Percentiles rank a stretch among this genome's conserved stretches.
Evolutionary conservation across 106 monocot genomes (phyloP).

Genomic region (Cymbidium sinense): DNA sequence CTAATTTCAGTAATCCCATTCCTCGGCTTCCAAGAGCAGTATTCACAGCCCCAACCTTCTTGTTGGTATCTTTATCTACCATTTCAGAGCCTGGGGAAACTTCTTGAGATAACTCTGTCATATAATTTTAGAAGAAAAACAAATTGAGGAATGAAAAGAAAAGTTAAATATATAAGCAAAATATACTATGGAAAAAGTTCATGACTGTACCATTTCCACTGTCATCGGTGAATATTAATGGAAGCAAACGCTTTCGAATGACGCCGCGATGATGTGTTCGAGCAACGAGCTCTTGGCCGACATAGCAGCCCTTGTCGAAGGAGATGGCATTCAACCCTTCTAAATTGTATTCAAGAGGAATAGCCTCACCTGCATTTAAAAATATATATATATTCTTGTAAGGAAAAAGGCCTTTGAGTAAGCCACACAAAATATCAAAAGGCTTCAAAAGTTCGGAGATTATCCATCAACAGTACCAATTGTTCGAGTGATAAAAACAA

Average conservation of each 20-base stretch:
- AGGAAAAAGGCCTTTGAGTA: neutral
- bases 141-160: neutral
- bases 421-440: neutral
- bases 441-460: neutral
- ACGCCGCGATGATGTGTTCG: slow-evolving; percentile 94
- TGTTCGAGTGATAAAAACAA: no score
- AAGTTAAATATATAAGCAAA: neutral
- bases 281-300: slow-evolving; percentile 92
- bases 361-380: slow-evolving; percentile 67
- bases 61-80: slow-evolving; percentile 40
- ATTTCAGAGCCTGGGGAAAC: slow-evolving; percentile 67
- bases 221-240: slow-evolving; percentile 49
- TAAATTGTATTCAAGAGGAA: slow-evolving; percentile 93
- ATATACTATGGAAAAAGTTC: neutral
- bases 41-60: slow-evolving; percentile 66
- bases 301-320: slow-evolving; percentile 95
- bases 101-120: slow-evolving; percentile 45
- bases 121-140: neutral
- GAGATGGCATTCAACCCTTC: slow-evolving; percentile 85
- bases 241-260: slow-evolving; percentile 88
- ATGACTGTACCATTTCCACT: slow-evolving; percentile 40
- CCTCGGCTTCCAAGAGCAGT: slow-evolving; percentile 53
- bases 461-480: neutral
- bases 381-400: neutral
- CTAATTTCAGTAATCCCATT: slow-evolving; percentile 75